Conservation (phyloP, 2,329 filamentous ascomycete species). For the Knufia petricola region DNA sequence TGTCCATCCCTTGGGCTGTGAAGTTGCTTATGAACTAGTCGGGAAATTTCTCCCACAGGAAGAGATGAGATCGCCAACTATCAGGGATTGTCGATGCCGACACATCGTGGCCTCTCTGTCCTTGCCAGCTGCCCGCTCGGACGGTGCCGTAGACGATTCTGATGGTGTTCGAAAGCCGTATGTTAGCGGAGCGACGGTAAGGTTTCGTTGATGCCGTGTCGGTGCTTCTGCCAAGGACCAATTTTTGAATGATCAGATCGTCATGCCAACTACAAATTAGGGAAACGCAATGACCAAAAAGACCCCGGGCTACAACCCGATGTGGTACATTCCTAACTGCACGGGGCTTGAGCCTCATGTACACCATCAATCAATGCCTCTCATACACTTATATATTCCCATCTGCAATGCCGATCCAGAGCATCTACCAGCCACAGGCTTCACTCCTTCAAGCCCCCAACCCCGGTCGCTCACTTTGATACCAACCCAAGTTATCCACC, state of each 20-base stretch:
- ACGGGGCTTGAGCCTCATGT: not conserved
- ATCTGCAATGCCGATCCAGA: too few relatives aligned
- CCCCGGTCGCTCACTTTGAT: too few relatives aligned
- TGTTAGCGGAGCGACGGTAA: not conserved
- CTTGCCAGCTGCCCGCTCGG: too few relatives aligned
- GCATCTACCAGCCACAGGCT: too few relatives aligned
- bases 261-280: constrained; percentile 8
- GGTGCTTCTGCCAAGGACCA: not conserved
- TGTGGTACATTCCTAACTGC: not conserved
- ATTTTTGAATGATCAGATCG: not conserved
- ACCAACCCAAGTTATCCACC: too few relatives aligned
- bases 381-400: too few relatives aligned
- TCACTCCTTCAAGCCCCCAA: too few relatives aligned
- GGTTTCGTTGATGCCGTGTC: not conserved
- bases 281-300: not conserved
- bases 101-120: too few relatives aligned
- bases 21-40: constrained; percentile 47
- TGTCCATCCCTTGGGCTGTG: constrained; percentile 57
- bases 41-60: not conserved
- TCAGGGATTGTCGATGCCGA: too few relatives aligned
- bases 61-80: too few relatives aligned
- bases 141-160: not conserved
- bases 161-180: not conserved
- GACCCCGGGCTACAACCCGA: not conserved
- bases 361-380: too few relatives aligned